Evolutionary conservation across 495 filamentous ascomycete species (phyloP), one percentile per base, ranked within the genome.

Genomic region (Astrothelium subdiscretum): DNA sequence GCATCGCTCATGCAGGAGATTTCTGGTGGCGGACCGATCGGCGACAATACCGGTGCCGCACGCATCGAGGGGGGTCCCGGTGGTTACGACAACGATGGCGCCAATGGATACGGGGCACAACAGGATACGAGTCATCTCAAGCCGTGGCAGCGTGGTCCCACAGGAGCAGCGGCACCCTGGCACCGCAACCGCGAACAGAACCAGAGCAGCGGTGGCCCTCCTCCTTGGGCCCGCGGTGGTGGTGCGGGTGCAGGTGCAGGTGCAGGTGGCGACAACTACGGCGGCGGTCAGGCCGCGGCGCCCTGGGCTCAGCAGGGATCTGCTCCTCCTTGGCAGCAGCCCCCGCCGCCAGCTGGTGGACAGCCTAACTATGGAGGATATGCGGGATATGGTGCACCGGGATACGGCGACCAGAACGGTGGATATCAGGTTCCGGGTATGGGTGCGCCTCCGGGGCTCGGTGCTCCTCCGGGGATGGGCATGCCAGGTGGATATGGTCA

Each of bases 1-100:
- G 90, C 97, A 83, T 87, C 92, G 88, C 89, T 98, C 72, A 95
- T 98, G 90, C 85, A 92, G 83, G 94, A 97, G 81, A 80, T 98
- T 63, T 90, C 88, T 67, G 91, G 91, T 61, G 87, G 85, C 65
- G 79, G 76, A n/a, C 76, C 83, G 58, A 79, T 81, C 42, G 80
- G 83, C 38, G 48, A 54, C 24, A 54, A 54, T 15, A 78, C 80
- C 64, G 84, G 81, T 42, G 81, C 86, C 54, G 87, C 87, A 67
- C 88, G 86, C 62, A 95, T 97, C 67, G 94, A 97, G 80, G 89
- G 86, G 51, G 91, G 90, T 26, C 88, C 91, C 13, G 83, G 82
- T 29, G 81, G 81, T 11, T 76, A 78, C 61, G 80, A 76, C 32
- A 65, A 63, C 52, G 66, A 61, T 54, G 78, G 75, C 31, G 70